Evolutionary conservation across 2,329 filamentous ascomycete species (phyloP), one percentile per base, ranked within the genome.

Genomic region (Colletotrichum spinosum): DNA sequence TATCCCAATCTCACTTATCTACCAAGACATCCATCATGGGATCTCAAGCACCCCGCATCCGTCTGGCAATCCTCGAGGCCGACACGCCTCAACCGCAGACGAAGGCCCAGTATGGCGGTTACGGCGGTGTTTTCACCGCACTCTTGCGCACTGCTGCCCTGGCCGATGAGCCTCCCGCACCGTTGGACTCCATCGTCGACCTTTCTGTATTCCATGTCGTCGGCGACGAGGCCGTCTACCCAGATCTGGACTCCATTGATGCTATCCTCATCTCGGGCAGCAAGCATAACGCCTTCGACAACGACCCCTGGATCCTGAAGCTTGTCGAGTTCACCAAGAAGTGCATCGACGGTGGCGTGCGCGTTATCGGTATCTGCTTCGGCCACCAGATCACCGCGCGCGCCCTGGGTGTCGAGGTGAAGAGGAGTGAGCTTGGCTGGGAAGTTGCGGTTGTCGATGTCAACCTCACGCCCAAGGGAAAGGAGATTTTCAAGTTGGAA

Each of bases 61-160:
- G 92, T 60, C 90, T 97, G 78, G 94, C 94, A 51, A 86, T 98
- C 71, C 89, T 98, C 70, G 93, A 97, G 83, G 91, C 92, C 81
- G 95, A 97, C 79, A 92, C 87, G 1, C 93, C 93, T 1, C 83
- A 91, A 54, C 85, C 88, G 1, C 78, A 85, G 48, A 87, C 90
- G 42, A 80, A 86, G 59, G 84, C 84, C 60, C 87, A 87, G 72
- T 94, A 91, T 77, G 87, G 88, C 55, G 84, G 84, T 66, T 97
- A 97, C 79, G 87, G 88, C 67, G 90, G 88, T 68, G 85, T 93
- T 65, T 93, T 93, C 78, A 83, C 80, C 15, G 73, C 83, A 41
- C 83, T 93, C 9, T 83, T 93, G 55, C 73, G 80, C 52, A 77
- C 79, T 48, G 85, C 86, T 8, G 86, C 85, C 49, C 77, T 83